phyloP scores from a whole-genome alignment of 78 protist species.

The Chrysochromulina parva region DNA sequence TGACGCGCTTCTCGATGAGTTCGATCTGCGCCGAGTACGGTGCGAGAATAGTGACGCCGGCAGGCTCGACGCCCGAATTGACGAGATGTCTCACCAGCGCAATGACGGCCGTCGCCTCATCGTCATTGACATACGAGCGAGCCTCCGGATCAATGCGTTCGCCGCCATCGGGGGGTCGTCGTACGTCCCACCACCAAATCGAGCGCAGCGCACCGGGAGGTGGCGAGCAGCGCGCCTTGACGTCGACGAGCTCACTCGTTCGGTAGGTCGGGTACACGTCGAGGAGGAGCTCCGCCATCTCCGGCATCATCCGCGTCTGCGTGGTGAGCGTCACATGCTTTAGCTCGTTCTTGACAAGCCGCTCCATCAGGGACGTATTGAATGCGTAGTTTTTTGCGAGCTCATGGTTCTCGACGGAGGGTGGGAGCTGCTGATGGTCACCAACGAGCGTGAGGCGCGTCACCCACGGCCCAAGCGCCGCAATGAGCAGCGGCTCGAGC shows the following conservation, averaged over 20 bases:
- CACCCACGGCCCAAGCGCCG: constrained; percentile 47
- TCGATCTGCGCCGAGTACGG: constrained; percentile 74
- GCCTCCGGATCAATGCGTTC: background rate
- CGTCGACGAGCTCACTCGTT: background rate
- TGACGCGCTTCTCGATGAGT: too few species aligned
- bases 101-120: constrained; percentile 33
- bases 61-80: background rate
- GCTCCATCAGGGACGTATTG: constrained; percentile 73
- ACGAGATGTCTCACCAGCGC: background rate
- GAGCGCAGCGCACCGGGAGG: too few species aligned
- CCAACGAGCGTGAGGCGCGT: constrained; percentile 82
- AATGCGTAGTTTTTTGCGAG: constrained; percentile 14
- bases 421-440: constrained; percentile 87
- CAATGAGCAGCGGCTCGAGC: constrained; percentile 75
- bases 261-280: background rate
- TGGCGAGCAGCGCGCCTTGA: too few species aligned
- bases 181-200: too few species aligned
- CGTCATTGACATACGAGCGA: background rate
- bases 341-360: constrained; percentile 54
- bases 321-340: background rate
- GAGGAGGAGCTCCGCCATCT: constrained; percentile 48
- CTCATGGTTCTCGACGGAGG: constrained; percentile 13
- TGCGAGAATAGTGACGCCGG: constrained; percentile 61
- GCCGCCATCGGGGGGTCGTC: too few species aligned
- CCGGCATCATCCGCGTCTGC: constrained; percentile 34